These are phyloP conservation scores for Glycine tomentella DNA, from an alignment of 306 rosid genomes.

Conservation along the genomic window DNA sequence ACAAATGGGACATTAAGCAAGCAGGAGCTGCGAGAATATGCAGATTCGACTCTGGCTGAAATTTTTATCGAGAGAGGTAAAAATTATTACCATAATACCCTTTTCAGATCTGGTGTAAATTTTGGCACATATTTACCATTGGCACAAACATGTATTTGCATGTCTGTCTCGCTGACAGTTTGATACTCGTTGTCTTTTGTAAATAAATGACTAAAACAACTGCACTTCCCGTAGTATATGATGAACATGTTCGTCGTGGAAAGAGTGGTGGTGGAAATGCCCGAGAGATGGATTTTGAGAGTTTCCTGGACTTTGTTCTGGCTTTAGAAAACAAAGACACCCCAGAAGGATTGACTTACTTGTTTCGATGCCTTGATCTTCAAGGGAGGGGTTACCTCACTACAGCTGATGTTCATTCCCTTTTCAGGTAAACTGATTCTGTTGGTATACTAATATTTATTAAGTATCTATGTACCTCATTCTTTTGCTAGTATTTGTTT, in stretches of 20 bases:
- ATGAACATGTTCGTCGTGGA: conserved; percentile 90
- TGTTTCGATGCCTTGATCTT: conserved; percentile 98
- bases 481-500: conserved; percentile 8
- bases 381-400: conserved; percentile 93
- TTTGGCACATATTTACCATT: conserved; percentile 21
- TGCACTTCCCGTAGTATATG: conserved; percentile 69
- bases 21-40: conserved; percentile 97
- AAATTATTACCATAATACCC: conserved; percentile 1
- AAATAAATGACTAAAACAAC: conserved; percentile 26
- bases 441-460: not conserved
- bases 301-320: conserved; percentile 92
- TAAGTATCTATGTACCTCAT: not conserved
- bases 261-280: conserved; percentile 77
- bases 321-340: conserved; percentile 98
- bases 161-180: conserved; percentile 3
- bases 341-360: conserved; percentile 94
- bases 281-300: conserved; percentile 92
- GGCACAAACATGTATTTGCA: conserved; percentile 1
- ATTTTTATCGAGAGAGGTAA: conserved; percentile 97
- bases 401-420: conserved; percentile 94
- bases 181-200: not conserved
- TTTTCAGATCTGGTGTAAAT: conserved; percentile 21
- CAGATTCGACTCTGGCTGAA: conserved; percentile 95
- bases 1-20: conserved; percentile 83
- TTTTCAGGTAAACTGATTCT: conserved; percentile 74